Percentiles rank a stretch among this genome's conserved stretches.
Evolutionary conservation across 345 rosid genomes (phyloP).

Genomic region (Lumnitzera littorea): DNA sequence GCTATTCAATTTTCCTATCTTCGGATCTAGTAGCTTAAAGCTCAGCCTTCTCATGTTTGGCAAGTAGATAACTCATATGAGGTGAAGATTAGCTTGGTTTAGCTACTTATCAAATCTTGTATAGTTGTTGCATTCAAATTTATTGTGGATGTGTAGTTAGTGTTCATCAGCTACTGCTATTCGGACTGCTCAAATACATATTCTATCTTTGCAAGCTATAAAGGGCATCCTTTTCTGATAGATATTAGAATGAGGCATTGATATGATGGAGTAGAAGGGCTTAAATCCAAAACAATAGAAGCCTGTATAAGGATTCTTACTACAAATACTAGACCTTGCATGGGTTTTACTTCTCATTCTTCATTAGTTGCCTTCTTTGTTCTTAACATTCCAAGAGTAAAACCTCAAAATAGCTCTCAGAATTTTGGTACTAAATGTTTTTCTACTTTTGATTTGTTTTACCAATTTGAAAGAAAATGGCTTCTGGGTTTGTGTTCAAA

Average conservation of each 20-base stretch:
- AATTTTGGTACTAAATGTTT: slow-evolving; percentile 22
- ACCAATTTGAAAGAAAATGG: background rate
- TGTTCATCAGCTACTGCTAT: too few relatives aligned
- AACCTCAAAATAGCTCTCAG: slow-evolving; percentile 8
- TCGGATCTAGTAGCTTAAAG: too few relatives aligned
- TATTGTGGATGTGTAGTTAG: too few relatives aligned
- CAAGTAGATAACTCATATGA: too few relatives aligned
- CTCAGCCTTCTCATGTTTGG: too few relatives aligned
- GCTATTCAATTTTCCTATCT: too few relatives aligned
- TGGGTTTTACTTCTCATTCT: slow-evolving; percentile 15
- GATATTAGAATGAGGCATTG: background rate
- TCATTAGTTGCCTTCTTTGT: slow-evolving; percentile 9
- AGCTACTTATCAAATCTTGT: too few relatives aligned
- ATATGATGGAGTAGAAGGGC: background rate
- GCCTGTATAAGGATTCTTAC: slow-evolving; percentile 14
- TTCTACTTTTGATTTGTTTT: background rate
- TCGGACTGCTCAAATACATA: too few relatives aligned
- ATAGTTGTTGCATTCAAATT: too few relatives aligned
- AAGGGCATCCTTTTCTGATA: too few relatives aligned
- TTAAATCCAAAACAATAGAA: slow-evolving; percentile 36
- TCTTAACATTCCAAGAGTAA: slow-evolving; percentile 4
- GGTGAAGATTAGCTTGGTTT: too few relatives aligned
- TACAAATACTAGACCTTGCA: slow-evolving; percentile 43
- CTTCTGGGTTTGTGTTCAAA: slow-evolving; percentile 9
- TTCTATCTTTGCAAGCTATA: too few relatives aligned